Conservation (phyloP, 257 asterid species). For the Nicotiana attenuata region DNA sequence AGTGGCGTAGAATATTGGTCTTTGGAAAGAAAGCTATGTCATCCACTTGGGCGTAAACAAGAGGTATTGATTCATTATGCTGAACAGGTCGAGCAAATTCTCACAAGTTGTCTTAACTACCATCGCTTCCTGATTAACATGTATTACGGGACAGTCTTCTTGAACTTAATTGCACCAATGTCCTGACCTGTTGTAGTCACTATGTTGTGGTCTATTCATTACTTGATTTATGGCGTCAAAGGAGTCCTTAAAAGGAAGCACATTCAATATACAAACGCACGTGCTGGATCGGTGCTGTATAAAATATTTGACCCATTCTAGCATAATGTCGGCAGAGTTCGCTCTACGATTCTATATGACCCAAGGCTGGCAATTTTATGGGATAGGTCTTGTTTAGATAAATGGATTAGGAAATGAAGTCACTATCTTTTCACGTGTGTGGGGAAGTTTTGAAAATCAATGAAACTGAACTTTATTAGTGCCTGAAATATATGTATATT, state of each 20-base stretch:
- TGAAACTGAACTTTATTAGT: not conserved
- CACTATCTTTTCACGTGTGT: not conserved
- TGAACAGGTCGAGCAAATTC: not conserved
- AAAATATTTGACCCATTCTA: not conserved
- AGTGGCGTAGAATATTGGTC: slow-evolving; percentile 84
- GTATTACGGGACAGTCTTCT: not conserved
- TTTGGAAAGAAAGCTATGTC: slow-evolving; percentile 82
- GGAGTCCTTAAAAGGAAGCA: not conserved
- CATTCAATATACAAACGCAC: not conserved
- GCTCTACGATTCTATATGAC: not conserved
- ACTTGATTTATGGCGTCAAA: not conserved
- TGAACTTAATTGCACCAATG: not conserved
- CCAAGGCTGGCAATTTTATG: not conserved
- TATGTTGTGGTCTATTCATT: not conserved
- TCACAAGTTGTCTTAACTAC: not conserved
- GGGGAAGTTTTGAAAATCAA: not conserved
- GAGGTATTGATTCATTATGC: slow-evolving; percentile 34
- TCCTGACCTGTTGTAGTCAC: not conserved
- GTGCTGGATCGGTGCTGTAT: not conserved
- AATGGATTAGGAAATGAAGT: not conserved
- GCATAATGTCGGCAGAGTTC: not conserved
- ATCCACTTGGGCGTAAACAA: slow-evolving; percentile 42
- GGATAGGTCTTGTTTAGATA: not conserved
- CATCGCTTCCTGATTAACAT: not conserved
- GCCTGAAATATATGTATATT: not conserved